Conservation (phyloP, 2,329 filamentous ascomycete species). For the Claviceps maximensis region DNA sequence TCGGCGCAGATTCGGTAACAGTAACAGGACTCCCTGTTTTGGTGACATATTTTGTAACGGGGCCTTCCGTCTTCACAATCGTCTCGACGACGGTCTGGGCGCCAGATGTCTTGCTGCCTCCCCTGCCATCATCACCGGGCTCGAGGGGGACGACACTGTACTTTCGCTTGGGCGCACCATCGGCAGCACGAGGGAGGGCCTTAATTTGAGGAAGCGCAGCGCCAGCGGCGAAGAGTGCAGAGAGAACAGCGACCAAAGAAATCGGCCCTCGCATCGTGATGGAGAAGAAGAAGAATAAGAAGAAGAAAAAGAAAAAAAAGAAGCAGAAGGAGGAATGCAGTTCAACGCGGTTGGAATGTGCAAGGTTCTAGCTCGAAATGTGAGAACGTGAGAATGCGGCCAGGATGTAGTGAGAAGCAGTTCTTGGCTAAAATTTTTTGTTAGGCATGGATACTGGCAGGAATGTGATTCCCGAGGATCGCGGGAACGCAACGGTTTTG, state of each 20-base stretch:
- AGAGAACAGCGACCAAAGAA: constrained; percentile 18
- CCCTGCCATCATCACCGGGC: constrained; percentile 14
- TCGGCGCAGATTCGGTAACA: constrained; percentile 4
- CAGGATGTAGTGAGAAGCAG: not conserved
- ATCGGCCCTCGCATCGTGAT: constrained; percentile 19
- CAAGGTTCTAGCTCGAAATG: not conserved
- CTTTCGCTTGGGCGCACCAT: constrained; percentile 14
- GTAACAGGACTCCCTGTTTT: constrained; percentile 11
- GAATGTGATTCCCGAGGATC: not conserved
- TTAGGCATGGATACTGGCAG: not conserved
- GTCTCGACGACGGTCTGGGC: constrained; percentile 15
- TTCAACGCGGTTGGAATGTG: not conserved
- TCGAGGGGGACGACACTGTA: constrained; percentile 29
- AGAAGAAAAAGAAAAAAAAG: constrained; percentile 5
- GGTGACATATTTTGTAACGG: constrained; percentile 14
- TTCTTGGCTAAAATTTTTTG: not conserved
- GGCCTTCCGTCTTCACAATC: constrained; percentile 15
- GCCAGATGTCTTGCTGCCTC: constrained; percentile 2
- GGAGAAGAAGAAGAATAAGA: constrained; percentile 7
- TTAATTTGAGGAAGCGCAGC: constrained; percentile 17
- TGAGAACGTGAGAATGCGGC: not conserved
- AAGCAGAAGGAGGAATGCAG: not conserved
- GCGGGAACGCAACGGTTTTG: not conserved
- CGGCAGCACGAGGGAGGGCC: constrained; percentile 12
- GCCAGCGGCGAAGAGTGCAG: constrained; percentile 14